Evolutionary conservation across 2,329 filamentous ascomycete genomes (phyloP).

Genomic region (Plenodomus lindquistii): DNA sequence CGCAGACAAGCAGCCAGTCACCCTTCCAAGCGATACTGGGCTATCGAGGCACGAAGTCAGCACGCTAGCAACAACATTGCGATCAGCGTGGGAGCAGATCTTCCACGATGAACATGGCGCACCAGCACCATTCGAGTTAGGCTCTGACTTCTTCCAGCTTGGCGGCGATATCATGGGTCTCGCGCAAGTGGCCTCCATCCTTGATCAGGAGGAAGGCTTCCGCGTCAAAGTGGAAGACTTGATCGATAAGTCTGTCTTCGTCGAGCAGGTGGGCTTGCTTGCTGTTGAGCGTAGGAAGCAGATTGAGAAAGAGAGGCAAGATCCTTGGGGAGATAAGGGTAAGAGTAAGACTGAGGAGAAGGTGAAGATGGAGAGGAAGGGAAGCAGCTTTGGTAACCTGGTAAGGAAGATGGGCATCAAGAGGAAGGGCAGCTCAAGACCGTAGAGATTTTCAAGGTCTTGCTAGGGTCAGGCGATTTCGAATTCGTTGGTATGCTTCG

Average conservation of each 20-base stretch:
- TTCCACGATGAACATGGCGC: conserved; percentile 29
- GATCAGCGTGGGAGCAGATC: conserved; percentile 36
- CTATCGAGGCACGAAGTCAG: conserved; percentile 29
- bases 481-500: too few relatives aligned
- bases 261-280: conserved; percentile 34
- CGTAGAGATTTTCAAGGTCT: not conserved
- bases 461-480: too few relatives aligned
- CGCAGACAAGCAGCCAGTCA: conserved; percentile 25
- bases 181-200: conserved; percentile 35
- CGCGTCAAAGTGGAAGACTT: conserved; percentile 36
- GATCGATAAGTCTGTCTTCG: conserved; percentile 35
- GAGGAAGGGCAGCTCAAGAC: conserved; percentile 18
- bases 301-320: conserved; percentile 28
- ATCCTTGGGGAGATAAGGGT: conserved; percentile 38
- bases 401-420: conserved; percentile 27
- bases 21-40: conserved; percentile 31
- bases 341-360: conserved; percentile 15
- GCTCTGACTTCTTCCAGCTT: conserved; percentile 39
- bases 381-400: conserved; percentile 7
- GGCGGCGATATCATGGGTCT: conserved; percentile 42
- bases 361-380: conserved; percentile 11
- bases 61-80: conserved; percentile 27
- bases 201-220: conserved; percentile 30
- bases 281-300: conserved; percentile 31
- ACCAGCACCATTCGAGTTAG: conserved; percentile 22